Base-by-base conservation (phyloP, 106 monocot genomes). In the Alisma plantagoaquatica region DNA sequence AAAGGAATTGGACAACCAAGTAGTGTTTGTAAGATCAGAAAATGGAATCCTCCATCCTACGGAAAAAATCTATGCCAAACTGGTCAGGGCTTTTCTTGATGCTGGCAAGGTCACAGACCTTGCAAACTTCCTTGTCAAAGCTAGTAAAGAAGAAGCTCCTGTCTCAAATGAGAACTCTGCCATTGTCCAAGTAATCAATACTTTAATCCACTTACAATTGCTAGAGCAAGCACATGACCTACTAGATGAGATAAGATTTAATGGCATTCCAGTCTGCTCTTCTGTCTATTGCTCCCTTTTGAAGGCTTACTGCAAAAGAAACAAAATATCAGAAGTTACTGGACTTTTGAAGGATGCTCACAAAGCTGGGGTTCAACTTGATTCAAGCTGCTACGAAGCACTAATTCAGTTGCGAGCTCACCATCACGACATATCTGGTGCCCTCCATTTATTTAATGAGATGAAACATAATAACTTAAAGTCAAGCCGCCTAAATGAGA, bases 201-300 rank as follows among this genome's bases (percentile, higher is more conserved):
- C 79, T 28, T 94, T 87, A 54, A 84, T 94, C 57, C 70, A 69
- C 63, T 56, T 88, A 11, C 67, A 69, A 26, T 62, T 83, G 23
- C 61, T 86, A 32, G 86, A 91, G n/a, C 85, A 82, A 55, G 90
- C 98, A 44, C 90, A 90, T 57, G 98, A 91, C 41, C 62, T 99
- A 23, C 50, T 99, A 7, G 98, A 99, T 75, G 98, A 90, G 59
- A 82, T 99, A 85, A 82, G 78, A 38, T 86, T 82, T 69, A 68
- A 69, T 64, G 74, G 85, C 54, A 58, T 99, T 56, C 76, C 64
- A 58, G 59, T 86, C 43, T 73, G 79, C 54, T 76, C 79, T 23
- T 70, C 74, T 56, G 61, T 83, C 28, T 99, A 99, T 79, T 82
- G 73, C 23, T 66, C 73, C 0, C 74, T 99, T 35, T 51, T 99